A percentile compares a stretch with the other conserved stretches of the same genome.
phyloP scores from a whole-genome alignment of 2,329 filamentous ascomycete genomes.

The Ceratocystis papillata region DNA sequence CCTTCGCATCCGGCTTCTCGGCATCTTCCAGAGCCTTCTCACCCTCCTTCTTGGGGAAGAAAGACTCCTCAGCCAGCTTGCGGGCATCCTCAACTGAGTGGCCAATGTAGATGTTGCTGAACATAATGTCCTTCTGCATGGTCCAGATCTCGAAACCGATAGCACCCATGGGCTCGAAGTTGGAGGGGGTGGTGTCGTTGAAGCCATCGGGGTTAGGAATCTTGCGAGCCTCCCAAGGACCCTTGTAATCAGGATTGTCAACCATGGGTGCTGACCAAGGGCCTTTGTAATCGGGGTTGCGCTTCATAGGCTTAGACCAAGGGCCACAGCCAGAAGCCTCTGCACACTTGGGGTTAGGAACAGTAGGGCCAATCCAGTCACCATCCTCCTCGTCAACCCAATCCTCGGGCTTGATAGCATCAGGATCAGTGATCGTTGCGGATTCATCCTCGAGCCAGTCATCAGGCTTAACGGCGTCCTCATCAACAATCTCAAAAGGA shows the following conservation, averaged over 20 bases:
- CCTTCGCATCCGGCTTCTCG: conserved; percentile 60
- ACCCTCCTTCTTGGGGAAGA: conserved; percentile 72
- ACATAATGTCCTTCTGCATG: conserved; percentile 97
- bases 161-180: conserved; percentile 96
- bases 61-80: conserved; percentile 80
- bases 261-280: conserved; percentile 90
- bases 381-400: conserved; percentile 99
- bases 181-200: conserved; percentile 91
- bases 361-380: conserved; percentile 83
- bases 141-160: conserved; percentile 99
- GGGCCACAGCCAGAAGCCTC: conserved; percentile 88
- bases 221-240: conserved; percentile 85
- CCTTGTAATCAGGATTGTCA: conserved; percentile 98
- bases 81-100: conserved; percentile 90
- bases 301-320: conserved; percentile 84
- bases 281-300: conserved; percentile 97
- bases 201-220: conserved; percentile 94
- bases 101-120: conserved; percentile 99
- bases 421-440: conserved; percentile 72
- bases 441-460: conserved; percentile 95
- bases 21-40: conserved; percentile 74
- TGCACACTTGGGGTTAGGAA: conserved; percentile 91
- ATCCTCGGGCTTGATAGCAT: conserved; percentile 94
- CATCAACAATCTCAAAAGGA: conserved; percentile 89
- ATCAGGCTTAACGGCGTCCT: conserved; percentile 79